A percentile compares a stretch with the other conserved stretches of the same genome.
Conservation (phyloP, 1,284 basidiomycete genomes). For the Moesziomyces antarcticus region DNA sequence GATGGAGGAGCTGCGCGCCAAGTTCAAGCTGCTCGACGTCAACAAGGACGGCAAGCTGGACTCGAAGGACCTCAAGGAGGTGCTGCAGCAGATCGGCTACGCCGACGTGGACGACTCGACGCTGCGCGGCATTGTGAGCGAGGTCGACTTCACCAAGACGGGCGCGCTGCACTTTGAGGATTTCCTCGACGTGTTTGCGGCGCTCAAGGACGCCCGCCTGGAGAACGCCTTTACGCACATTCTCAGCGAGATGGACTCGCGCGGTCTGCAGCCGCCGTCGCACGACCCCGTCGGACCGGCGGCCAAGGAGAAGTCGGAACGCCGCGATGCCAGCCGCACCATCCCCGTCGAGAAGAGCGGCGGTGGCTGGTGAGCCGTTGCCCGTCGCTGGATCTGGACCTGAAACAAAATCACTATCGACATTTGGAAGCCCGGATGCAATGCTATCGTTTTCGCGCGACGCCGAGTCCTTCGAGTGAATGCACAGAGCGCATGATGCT, state of each 20-base stretch:
- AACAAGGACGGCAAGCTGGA: constrained; percentile 61
- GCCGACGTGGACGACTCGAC: constrained; percentile 53
- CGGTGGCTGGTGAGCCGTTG: constrained; percentile 54
- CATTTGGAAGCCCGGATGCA: not conserved
- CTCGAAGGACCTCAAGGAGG: constrained; percentile 56
- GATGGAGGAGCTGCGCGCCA: constrained; percentile 54
- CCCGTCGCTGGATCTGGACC: not conserved
- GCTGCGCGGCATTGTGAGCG: constrained; percentile 55
- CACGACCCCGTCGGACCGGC: constrained; percentile 54
- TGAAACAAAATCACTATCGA: constrained; percentile 1
- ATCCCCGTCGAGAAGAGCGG: constrained; percentile 62
- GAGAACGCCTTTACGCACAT: constrained; percentile 62
- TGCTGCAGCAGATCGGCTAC: constrained; percentile 59
- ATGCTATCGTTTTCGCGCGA: not conserved
- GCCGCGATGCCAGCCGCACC: constrained; percentile 56
- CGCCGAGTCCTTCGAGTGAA: too few relatives aligned
- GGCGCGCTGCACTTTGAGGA: constrained; percentile 61
- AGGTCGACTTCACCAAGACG: constrained; percentile 60
- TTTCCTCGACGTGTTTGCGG: constrained; percentile 61
- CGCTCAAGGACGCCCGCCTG: constrained; percentile 57
- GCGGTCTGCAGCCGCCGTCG: constrained; percentile 35
- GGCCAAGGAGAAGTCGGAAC: constrained; percentile 51
- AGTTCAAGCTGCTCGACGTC: constrained; percentile 60
- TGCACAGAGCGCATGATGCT: too few relatives aligned
- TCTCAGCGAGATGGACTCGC: constrained; percentile 53